These are phyloP conservation scores for Actinidia chinensis DNA, from an alignment of 179 eudicot genomes.

Conservation along the genomic window DNA sequence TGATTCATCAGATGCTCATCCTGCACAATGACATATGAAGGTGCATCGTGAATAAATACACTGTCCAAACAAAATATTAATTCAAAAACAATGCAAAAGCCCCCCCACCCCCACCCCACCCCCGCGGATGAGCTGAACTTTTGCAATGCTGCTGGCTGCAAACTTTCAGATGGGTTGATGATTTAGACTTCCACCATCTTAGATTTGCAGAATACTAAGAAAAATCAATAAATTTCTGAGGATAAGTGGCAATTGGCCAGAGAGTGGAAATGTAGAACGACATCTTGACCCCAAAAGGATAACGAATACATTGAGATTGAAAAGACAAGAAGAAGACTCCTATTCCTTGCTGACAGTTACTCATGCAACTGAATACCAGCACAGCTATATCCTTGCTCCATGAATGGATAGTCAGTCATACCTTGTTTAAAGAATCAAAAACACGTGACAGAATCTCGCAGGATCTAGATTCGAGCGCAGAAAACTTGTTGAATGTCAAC, in stretches of 20 bases:
- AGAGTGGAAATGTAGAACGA: background rate
- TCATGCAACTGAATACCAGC: background rate
- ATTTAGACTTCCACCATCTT: background rate
- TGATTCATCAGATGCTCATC: constrained; percentile 83
- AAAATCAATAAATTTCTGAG: background rate
- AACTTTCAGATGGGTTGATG: background rate
- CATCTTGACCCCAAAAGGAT: background rate
- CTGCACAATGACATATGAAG: constrained; percentile 41
- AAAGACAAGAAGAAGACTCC: background rate
- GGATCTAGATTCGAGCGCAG: background rate
- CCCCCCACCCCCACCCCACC: background rate
- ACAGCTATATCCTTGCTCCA: background rate
- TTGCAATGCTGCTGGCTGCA: background rate
- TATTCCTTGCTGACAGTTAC: background rate
- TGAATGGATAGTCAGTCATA: background rate
- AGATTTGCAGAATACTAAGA: background rate
- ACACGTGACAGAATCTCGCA: background rate
- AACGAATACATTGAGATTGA: constrained; percentile 1
- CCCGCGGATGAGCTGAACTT: background rate
- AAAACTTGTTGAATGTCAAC: background rate
- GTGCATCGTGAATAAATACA: constrained; percentile 7
- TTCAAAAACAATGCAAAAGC: background rate
- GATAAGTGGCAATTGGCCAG: background rate
- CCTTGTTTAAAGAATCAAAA: background rate
- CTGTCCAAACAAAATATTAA: background rate